Evolutionary conservation across 2,329 filamentous ascomycete species (phyloP), one percentile per base, ranked within the genome.

Genomic region (Cladosporium sp.): DNA sequence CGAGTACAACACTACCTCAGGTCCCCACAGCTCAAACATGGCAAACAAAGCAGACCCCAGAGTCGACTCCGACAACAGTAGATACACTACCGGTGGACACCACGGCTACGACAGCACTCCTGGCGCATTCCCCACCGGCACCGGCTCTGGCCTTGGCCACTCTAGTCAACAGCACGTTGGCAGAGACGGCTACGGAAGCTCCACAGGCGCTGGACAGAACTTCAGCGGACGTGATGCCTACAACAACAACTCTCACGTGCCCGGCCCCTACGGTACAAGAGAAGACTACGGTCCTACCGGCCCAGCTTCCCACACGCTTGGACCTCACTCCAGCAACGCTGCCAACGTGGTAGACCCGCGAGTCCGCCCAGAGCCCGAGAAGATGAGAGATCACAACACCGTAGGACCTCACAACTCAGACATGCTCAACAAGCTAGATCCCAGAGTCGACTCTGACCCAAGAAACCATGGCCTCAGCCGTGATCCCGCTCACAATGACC

Each of bases 281-380:
- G 47, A 63, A 26, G 59, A 63, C 30, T 55, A 63, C 51, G 63
- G 63, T 30, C 18, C 54, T 28, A 51, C 30, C 14, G 55, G 57
- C 28, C 44, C 54, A 30, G 47, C 52, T 11, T 65, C 63, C n/a
- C 54, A 59, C 54, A 59, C 55, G 7, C 28, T 59, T 12, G 63
- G 63, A 69, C 71, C 74, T 11, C 73, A 75, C 58, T 69, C 69
- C 1, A 71, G 68, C 59, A 71, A 74, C 65, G 54, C 62, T 24
- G 32, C 67, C 57, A 71, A 71, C 66, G 59, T 51, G 1, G 62
- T 59, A 12, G 70, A 71, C 38, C 69, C 69, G 36, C 64, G 64
- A 11, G 69, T 71, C n/a, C 68, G 67, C 15, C 57, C 63, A 12
- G 54, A 65, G 24, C 63, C 55, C 28, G 47, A 59, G 55, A 65